A percentile compares a stretch with the other conserved stretches of the same genome.
phyloP scores from a whole-genome alignment of 352 stramenopile genomes.

The Phytopythium aichiense region DNA sequence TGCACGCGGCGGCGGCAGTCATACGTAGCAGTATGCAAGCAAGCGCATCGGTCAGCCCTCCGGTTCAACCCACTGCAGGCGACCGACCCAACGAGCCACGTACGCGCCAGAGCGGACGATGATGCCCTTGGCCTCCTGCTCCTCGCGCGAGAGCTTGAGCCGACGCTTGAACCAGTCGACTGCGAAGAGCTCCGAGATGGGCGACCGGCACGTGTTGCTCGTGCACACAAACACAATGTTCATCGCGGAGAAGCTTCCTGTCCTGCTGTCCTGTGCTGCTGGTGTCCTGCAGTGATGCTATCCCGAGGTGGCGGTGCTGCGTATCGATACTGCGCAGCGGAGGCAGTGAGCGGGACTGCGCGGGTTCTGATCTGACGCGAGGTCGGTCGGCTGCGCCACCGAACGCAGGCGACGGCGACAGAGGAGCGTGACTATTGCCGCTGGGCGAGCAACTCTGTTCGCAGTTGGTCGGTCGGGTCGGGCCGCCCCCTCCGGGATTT shows the following conservation, averaged over 20 bases:
- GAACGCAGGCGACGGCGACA: too few relatives aligned
- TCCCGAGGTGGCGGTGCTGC: too few relatives aligned
- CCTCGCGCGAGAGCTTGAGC: constrained; percentile 57
- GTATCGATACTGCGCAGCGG: neutral
- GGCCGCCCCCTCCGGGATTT: too few relatives aligned
- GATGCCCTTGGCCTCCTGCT: constrained; percentile 67
- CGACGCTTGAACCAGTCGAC: constrained; percentile 76
- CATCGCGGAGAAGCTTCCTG: constrained; percentile 19
- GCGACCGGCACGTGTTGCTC: constrained; percentile 82
- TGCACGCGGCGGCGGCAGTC: constrained; percentile 8
- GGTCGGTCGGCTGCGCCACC: too few relatives aligned
- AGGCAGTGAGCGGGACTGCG: neutral
- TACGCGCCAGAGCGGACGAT: constrained; percentile 70
- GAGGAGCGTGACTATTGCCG: neutral
- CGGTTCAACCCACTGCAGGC: neutral
- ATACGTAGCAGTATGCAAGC: neutral
- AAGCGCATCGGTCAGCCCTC: neutral
- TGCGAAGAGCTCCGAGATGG: constrained; percentile 69
- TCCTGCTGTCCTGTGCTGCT: too few relatives aligned
- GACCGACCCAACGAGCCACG: constrained; percentile 10
- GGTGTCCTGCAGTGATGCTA: too few relatives aligned
- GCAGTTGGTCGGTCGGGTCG: too few relatives aligned
- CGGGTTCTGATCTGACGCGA: neutral
- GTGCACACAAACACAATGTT: constrained; percentile 85
- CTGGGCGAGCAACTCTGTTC: too few relatives aligned